Percentiles rank a stretch among this genome's conserved stretches.
Evolutionary conservation across 495 filamentous ascomycete genomes (phyloP).

Genomic region (Pyronema domesticum): DNA sequence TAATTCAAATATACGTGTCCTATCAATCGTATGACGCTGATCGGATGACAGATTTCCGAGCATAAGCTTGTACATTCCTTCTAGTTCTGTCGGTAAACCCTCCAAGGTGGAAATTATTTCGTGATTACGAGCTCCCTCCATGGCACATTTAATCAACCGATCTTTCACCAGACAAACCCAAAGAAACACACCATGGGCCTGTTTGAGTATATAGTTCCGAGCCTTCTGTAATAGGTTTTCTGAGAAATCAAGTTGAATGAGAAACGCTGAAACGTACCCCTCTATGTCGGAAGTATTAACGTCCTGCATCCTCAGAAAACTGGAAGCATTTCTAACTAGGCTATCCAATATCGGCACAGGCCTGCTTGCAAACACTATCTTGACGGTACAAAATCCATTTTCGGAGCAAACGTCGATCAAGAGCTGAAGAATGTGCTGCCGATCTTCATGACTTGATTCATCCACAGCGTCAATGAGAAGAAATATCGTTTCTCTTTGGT

Average conservation of each 20-base stretch:
- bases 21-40: too few species aligned
- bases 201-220: neutral
- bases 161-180: slow-evolving; percentile 10
- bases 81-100: too few species aligned
- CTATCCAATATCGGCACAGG: neutral
- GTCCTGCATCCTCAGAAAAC: neutral
- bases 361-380: neutral
- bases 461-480: neutral
- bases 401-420: neutral
- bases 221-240: neutral
- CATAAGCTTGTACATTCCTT: too few species aligned
- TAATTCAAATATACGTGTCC: too few species aligned
- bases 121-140: neutral
- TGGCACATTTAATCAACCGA: slow-evolving; percentile 4
- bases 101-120: too few species aligned
- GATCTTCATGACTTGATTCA: neutral
- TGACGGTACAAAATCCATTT: neutral
- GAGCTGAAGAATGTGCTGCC: neutral
- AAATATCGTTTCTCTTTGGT: neutral
- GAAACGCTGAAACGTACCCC: neutral
- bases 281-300: neutral
- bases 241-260: neutral
- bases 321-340: neutral
- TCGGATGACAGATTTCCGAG: too few species aligned
- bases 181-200: slow-evolving; percentile 14